Conservation (phyloP, 129 eudicot species). For the Helichrysum umbraculigerum region DNA sequence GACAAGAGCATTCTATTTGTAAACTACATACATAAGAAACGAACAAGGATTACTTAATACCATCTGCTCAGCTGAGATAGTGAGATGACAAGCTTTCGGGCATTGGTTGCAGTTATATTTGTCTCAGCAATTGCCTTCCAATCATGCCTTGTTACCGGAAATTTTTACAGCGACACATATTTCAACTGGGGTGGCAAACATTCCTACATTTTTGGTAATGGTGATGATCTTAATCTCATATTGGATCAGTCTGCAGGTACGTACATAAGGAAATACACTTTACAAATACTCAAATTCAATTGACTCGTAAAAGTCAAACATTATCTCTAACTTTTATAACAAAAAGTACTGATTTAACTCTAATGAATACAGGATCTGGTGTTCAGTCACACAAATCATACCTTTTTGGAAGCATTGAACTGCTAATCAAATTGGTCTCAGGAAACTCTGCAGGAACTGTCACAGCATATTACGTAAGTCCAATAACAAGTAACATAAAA, state of each 20-base stretch:
- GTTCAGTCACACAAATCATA: conserved; percentile 43
- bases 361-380: conserved; percentile 52
- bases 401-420: conserved; percentile 61
- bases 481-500: not conserved
- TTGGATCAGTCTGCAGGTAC: conserved; percentile 54
- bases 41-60: not conserved
- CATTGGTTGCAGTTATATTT: conserved; percentile 24
- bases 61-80: not conserved
- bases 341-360: not conserved
- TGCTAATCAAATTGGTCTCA: conserved; percentile 59
- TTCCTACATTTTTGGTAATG: conserved; percentile 32
- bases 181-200: conserved; percentile 50
- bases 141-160: conserved; percentile 37
- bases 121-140: conserved; percentile 37
- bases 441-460: conserved; percentile 80
- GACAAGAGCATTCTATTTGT: conserved; percentile 10
- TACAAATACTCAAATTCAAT: not conserved
- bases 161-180: conserved; percentile 32
- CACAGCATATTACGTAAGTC: conserved; percentile 67
- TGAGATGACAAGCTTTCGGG: conserved; percentile 38
- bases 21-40: not conserved
- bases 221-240: conserved; percentile 48
- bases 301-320: conserved; percentile 8
- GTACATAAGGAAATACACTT: conserved; percentile 14
- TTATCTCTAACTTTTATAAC: not conserved